Percentiles rank a stretch among this genome's conserved stretches.
These are phyloP conservation scores for Isatis tinctoria DNA, from an alignment of 345 rosid genomes.

Conservation along the genomic window DNA sequence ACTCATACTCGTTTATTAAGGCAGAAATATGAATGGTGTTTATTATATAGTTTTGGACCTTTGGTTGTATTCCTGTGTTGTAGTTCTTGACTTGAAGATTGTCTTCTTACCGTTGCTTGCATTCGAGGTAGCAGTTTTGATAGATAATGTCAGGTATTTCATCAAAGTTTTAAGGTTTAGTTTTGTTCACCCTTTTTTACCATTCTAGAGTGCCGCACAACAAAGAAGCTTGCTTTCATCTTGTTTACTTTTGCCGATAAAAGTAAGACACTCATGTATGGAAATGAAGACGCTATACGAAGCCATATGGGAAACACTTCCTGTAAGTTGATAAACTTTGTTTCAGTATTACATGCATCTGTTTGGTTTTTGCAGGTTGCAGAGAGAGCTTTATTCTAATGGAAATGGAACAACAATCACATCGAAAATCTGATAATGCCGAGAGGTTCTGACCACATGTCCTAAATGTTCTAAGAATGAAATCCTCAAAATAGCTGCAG, in stretches of 20 bases:
- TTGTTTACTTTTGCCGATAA: too few relatives aligned
- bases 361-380: too few relatives aligned
- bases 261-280: slow-evolving; percentile 87
- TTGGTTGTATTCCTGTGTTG: slow-evolving; percentile 30
- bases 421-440: too few relatives aligned
- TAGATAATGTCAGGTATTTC: slow-evolving; percentile 84
- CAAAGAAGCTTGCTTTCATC: background rate
- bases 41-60: slow-evolving; percentile 10
- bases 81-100: slow-evolving; percentile 77
- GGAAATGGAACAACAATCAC: too few relatives aligned
- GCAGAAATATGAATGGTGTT: background rate
- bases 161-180: slow-evolving; percentile 1
- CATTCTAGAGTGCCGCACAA: background rate
- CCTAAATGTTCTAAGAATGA: too few relatives aligned
- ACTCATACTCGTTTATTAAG: background rate
- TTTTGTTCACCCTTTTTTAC: background rate
- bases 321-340: slow-evolving; percentile 65
- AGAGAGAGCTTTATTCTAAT: too few relatives aligned
- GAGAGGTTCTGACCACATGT: too few relatives aligned
- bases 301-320: slow-evolving; percentile 97
- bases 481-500: too few relatives aligned
- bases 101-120: slow-evolving; percentile 77
- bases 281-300: slow-evolving; percentile 94
- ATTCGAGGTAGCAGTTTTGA: slow-evolving; percentile 61
- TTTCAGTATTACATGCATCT: too few relatives aligned